Evolutionary conservation across 768 basidiomycete genomes (phyloP), one percentile per base, ranked within the genome.

Genomic region (Lentinula detonsa): DNA sequence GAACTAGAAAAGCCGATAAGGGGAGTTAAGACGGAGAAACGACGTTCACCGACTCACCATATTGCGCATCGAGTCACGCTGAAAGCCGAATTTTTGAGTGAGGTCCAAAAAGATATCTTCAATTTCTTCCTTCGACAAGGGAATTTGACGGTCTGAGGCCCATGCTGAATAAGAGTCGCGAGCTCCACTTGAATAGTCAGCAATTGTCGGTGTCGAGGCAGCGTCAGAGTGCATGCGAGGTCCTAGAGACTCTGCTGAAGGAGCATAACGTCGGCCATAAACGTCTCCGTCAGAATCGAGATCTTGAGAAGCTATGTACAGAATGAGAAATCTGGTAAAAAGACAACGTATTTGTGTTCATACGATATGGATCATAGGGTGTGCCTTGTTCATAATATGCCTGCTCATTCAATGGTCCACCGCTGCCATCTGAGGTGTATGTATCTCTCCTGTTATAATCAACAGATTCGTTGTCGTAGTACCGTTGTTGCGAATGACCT

Each of bases 71-170:
- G 90, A 91, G 72, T 95, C 94, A 61, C 88, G 81, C 77, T 95
- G 97, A 71, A 99, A 99, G 63, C 97, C 97, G 75, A 98, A 99
- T 75, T 98, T 99, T 81, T 98, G 95, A 31, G 94, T 89, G 37
- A 99, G 81, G 78, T 98, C 97, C 55, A 98, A 84, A 71, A 98
- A 93, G 54, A 99, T 93, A 71, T 99, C 97, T 72, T 98, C 96
- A 60, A 98, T 98, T 78, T 98, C 97, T 74, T 99, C 97, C 79
- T 98, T 98, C 18, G 94, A 95, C 13, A 99, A 79, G n/a, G 96
- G 96, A 63, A 98, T 97, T 65, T 91, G 87, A 13, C 91, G 87
- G 56, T 98, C 97, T 43, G 86, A 74, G 9, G 86, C 87, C 97
- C 97, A 99, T 1, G 96, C 94, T 0, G 96, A 91, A 70, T 98